These are phyloP conservation scores for Acer campestre DNA, from an alignment of 345 rosid genomes.

Conservation along the genomic window DNA sequence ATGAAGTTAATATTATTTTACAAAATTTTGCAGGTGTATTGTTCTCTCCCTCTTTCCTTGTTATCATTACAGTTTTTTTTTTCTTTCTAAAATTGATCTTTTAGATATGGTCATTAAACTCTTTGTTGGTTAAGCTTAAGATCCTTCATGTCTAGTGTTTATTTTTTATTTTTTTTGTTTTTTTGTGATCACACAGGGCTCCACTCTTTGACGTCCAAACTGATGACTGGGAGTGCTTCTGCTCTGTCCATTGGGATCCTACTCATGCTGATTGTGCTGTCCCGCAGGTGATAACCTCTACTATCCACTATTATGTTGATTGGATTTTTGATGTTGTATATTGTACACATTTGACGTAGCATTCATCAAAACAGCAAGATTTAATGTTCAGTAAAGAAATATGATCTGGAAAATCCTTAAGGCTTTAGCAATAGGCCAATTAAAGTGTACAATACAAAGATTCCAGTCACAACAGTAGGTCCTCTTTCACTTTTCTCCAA, in stretches of 20 bases:
- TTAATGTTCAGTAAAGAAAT: background rate
- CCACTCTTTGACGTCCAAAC: constrained; percentile 90
- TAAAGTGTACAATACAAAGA: background rate
- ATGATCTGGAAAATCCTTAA: background rate
- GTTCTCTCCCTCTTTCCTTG: background rate
- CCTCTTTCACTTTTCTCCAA: background rate
- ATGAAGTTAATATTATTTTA: background rate
- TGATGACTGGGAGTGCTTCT: constrained; percentile 92
- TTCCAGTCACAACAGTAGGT: background rate
- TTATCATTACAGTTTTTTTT: background rate
- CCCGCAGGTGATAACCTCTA: constrained; percentile 67
- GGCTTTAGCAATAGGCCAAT: background rate
- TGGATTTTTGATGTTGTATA: background rate
- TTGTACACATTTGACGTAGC: background rate
- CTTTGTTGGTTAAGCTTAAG: constrained; percentile 9
- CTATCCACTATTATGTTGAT: background rate
- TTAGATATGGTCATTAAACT: background rate
- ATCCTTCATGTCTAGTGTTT: constrained; percentile 8
- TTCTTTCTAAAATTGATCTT: background rate
- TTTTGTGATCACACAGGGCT: constrained; percentile 60
- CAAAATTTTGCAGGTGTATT: constrained; percentile 5
- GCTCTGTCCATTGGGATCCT: constrained; percentile 85
- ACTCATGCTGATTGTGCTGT: constrained; percentile 84
- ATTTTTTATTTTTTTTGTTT: background rate
- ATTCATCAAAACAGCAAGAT: background rate